A percentile compares a stretch with the other conserved stretches of the same genome.
Evolutionary conservation across 768 basidiomycete species (phyloP).

Genomic region (Macrocybe gigantea): DNA sequence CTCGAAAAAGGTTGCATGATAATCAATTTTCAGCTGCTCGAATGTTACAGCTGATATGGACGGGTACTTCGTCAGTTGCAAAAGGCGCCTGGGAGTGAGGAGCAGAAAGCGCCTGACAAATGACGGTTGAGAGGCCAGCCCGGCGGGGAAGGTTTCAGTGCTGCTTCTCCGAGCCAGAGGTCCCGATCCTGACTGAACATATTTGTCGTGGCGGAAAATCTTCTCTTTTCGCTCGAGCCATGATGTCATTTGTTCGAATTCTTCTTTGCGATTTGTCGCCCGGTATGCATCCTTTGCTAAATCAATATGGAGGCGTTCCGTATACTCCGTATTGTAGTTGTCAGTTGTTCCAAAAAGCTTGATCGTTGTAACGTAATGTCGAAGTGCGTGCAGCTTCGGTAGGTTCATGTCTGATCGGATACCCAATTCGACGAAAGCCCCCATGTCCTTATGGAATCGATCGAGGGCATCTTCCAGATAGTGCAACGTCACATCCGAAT

Average conservation of each 20-base stretch:
- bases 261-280: constrained; percentile 28
- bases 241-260: constrained; percentile 29
- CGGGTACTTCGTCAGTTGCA: constrained; percentile 19
- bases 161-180: too few relatives aligned
- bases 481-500: constrained; percentile 21
- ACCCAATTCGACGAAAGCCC: constrained; percentile 26
- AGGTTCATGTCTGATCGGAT: constrained; percentile 31
- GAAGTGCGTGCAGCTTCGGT: constrained; percentile 34
- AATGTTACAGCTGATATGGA: constrained; percentile 14
- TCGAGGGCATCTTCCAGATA: constrained; percentile 18
- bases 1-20: constrained; percentile 19
- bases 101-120: constrained; percentile 3
- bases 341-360: constrained; percentile 26
- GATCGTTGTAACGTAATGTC: constrained; percentile 28
- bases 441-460: constrained; percentile 31
- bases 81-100: constrained; percentile 4
- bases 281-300: constrained; percentile 29
- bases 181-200: constrained; percentile 19
- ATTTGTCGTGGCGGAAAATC: constrained; percentile 15
- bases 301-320: constrained; percentile 36
- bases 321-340: constrained; percentile 32
- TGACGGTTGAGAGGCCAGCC: background rate
- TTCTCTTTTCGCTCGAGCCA: constrained; percentile 31
- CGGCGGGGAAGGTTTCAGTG: too few relatives aligned
- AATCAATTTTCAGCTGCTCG: constrained; percentile 7